Evolutionary conservation across 2,329 filamentous ascomycete genomes (phyloP), one percentile per base, ranked within the genome.

Genomic region (Nothopassalora personata): DNA sequence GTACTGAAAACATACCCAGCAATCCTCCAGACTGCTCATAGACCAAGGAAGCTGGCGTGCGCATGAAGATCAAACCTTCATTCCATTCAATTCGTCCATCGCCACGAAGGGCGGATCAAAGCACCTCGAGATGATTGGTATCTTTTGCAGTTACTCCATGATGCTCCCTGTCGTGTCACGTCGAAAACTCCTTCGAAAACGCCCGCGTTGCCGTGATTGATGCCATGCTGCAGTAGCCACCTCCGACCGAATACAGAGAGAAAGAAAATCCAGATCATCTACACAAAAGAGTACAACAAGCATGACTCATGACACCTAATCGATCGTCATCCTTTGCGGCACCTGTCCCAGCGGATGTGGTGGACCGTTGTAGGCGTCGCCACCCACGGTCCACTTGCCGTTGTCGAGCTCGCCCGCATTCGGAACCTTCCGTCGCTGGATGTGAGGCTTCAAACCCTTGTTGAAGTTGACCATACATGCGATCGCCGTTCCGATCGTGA

Each of bases 381-480:
- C 60, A 15, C 39, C 18, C 10, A 54, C 56, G 6, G 23, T 50
- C 60, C 64, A 68, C 28, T 66, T 66, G 13, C 64, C 61, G 28
- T 56, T 56, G 4, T 53, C 53, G 39, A 66, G 50, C 36, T 66
- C 64, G 33, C 57, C 57, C 5, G 59, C 53, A 19, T 64, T 64
- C 4, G 62, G 60, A 13, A 66, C 60, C 51, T 66, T 66, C 27
- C 64, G 63, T 46, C 59, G 55, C 67, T 86, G 81, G 59, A 99
- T 83, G 72, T 97, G 92, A 9, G 86, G 86, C 79, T 95, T 97
- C 60, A 99, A 80, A 8, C 94, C 94, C 65, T 87, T 87, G 74
- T 88, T 84, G 77, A 97, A 99, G 78, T 97, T 97, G 74, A 83
- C 79, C 75, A 91, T 92, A 81, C 93, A 97, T 68, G 93, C 81